Percentiles rank a stretch among this genome's conserved stretches.
Conservation (phyloP, 805 yeast species). For the Lipomyces kockii region DNA sequence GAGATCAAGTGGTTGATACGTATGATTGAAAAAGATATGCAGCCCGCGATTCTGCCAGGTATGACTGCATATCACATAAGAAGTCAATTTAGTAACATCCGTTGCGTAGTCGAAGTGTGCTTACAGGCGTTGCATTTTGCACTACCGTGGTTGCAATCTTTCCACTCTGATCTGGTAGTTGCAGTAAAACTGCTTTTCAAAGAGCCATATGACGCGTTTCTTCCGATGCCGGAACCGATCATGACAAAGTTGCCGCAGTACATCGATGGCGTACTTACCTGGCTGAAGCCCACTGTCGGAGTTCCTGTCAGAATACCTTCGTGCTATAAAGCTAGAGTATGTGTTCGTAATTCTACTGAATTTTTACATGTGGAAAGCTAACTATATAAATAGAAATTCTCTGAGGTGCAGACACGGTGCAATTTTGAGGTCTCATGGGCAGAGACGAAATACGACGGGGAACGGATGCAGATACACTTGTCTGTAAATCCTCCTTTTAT, state of each 20-base stretch:
- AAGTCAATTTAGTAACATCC: not conserved
- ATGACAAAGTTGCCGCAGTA: not conserved
- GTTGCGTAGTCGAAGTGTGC: constrained; percentile 7
- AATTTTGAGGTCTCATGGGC: constrained; percentile 4
- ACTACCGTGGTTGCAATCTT: constrained; percentile 16
- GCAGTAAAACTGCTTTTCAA: constrained; percentile 5
- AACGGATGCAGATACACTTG: constrained; percentile 31
- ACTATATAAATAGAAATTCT: not conserved
- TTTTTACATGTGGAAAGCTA: not conserved
- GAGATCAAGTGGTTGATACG: constrained; percentile 31
- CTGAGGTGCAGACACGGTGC: constrained; percentile 6
- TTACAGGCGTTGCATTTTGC: constrained; percentile 19
- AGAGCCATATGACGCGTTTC: constrained; percentile 18
- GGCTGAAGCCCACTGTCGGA: constrained; percentile 21
- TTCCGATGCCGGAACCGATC: not conserved
- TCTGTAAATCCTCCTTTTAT: not conserved
- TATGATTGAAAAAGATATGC: constrained; percentile 19
- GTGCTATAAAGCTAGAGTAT: constrained; percentile 21
- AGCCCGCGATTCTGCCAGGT: constrained; percentile 21
- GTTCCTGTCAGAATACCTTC: constrained; percentile 23
- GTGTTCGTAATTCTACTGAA: not conserved
- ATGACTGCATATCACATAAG: not conserved
- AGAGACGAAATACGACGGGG: constrained; percentile 33
- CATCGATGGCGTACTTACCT: not conserved
- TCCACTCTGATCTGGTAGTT: constrained; percentile 6